Evolutionary conservation across 129 eudicot species (phyloP).

Genomic region (Scalesia atractyloides): DNA sequence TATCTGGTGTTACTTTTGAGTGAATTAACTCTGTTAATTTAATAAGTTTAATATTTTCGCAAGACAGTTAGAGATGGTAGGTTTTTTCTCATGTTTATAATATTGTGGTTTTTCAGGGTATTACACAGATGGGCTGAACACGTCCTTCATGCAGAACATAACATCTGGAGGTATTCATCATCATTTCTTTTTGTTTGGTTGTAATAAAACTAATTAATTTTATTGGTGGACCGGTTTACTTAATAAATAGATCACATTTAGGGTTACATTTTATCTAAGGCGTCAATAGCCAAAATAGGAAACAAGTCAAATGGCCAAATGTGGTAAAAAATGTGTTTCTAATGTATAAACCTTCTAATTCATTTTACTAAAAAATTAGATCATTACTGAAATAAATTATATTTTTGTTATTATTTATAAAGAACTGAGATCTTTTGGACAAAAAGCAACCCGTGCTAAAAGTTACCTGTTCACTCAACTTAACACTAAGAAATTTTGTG

Average conservation of each 20-base stretch:
- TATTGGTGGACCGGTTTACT: neutral
- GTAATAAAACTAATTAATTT: neutral
- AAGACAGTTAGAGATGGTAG: neutral
- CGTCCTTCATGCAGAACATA: slow-evolving; percentile 75
- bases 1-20: neutral
- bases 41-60: neutral
- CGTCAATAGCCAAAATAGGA: neutral
- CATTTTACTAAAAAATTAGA: neutral
- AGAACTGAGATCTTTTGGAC: too few relatives aligned
- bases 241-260: neutral
- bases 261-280: neutral
- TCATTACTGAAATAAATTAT: neutral
- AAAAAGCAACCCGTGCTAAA: too few relatives aligned
- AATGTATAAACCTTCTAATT: neutral
- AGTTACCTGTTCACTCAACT: neutral
- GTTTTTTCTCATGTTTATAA: neutral
- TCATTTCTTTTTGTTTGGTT: neutral
- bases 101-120: slow-evolving; percentile 58
- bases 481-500: neutral
- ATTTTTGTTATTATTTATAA: neutral
- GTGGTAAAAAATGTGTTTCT: neutral
- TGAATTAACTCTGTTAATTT: neutral
- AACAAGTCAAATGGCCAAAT: slow-evolving; percentile 1
- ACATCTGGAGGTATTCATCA: slow-evolving; percentile 82
- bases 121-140: slow-evolving; percentile 98